phyloP scores from a whole-genome alignment of 164 flowering plant species.

The Dillenia suffruticosa region DNA sequence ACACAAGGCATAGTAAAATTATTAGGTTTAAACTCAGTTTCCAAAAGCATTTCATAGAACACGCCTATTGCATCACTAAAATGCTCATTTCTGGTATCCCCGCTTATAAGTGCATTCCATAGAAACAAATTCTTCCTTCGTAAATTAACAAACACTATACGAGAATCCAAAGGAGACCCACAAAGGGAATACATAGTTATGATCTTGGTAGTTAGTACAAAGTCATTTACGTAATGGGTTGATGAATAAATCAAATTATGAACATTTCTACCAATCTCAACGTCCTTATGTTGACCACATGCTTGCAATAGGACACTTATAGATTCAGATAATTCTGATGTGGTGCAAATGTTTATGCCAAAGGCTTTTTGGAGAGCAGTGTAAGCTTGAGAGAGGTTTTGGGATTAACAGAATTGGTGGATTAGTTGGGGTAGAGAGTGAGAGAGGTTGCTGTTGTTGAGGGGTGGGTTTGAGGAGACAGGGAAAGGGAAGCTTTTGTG shows the following conservation, averaged over 20 bases:
- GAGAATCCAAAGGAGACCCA: conserved; percentile 46
- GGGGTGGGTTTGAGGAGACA: conserved; percentile 9
- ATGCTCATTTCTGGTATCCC: conserved; percentile 43
- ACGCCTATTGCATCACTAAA: conserved; percentile 40
- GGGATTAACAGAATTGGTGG: conserved; percentile 24
- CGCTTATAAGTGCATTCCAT: conserved; percentile 69
- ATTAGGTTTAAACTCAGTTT: conserved; percentile 40
- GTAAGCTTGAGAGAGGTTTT: conserved; percentile 31
- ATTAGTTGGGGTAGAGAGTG: conserved; percentile 16
- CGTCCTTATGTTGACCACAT: conserved; percentile 43
- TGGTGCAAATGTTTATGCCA: background rate
- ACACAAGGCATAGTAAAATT: conserved; percentile 60
- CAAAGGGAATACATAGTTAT: conserved; percentile 68
- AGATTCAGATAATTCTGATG: conserved; percentile 20
- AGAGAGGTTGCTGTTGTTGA: conserved; percentile 1
- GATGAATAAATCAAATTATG: conserved; percentile 34
- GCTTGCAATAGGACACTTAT: conserved; percentile 41
- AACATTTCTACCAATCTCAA: conserved; percentile 42
- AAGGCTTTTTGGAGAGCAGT: conserved; percentile 15
- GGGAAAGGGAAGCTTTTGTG: conserved; percentile 10
- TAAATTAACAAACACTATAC: conserved; percentile 35
- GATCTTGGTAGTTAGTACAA: conserved; percentile 46
- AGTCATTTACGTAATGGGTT: conserved; percentile 29
- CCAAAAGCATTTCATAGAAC: conserved; percentile 40
- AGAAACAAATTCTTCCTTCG: conserved; percentile 44